Evolutionary conservation across 2,329 filamentous ascomycete genomes (phyloP), one percentile per base, ranked within the genome.

Genomic region (Monilinia vaccinii-corymbosi): DNA sequence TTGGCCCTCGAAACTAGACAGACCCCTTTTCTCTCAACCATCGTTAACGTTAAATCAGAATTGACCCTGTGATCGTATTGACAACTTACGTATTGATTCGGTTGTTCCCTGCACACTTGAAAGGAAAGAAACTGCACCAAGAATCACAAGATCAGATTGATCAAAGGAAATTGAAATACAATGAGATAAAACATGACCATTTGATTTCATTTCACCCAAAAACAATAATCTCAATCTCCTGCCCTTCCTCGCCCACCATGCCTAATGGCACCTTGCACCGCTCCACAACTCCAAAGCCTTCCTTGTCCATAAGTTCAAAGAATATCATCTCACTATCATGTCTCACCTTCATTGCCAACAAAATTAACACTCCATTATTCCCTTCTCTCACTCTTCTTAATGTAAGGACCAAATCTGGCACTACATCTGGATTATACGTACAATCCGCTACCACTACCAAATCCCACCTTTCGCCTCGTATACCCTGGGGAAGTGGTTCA

Each of bases 341-440:
- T 36, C 86, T 77, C 61, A 81, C 79, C 71, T 90, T 90, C 73
- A 86, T 81, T 1, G 84, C 82, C 31, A 89, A 75, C 18, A 85
- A 86, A 71, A 72, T 61, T 7, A 66, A 9, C 6, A 65, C 45
- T 38, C 49, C 50, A 38, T 45, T 14, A 48, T 59, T 62, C 7
- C 31, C 42, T 11, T 53, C 21, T 18, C 58, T 60, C 45, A 63
- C 18, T 6, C 72, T 73, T 25, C 69, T 66, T 11, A 89, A 73
- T 1, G 83, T 85, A 32, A 73, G 73, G 9, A 89, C 84, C 42
- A 89, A 74, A 28, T 82, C 78, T 3, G 83, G 82, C 56, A 86
- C 79, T 61, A 82, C 86, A 66, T 87, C 85, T 18, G 80, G 76
- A 70, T 89, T 89, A 73, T 90, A 90, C 1, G 86, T 89, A 72